phyloP scores from a whole-genome alignment of 495 filamentous ascomycete genomes.

The Penicillium macrosclerotiorum region DNA sequence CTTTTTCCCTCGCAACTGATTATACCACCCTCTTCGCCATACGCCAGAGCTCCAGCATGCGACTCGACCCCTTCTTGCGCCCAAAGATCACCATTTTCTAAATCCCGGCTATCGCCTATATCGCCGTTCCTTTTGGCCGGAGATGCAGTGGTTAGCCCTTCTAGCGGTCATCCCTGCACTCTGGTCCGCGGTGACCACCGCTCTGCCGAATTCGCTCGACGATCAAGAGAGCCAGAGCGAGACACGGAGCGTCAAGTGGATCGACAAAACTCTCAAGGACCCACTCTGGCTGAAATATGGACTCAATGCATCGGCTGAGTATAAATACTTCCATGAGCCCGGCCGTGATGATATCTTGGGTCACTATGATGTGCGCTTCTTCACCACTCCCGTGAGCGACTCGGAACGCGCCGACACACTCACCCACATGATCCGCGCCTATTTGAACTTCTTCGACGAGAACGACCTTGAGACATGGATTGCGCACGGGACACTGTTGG shows the following conservation, averaged over 20 bases:
- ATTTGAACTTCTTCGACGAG: constrained; percentile 62
- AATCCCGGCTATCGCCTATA: too few species aligned
- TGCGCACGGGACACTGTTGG: constrained; percentile 80
- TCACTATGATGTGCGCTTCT: constrained; percentile 75
- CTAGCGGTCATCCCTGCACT: constrained; percentile 20
- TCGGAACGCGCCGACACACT: constrained; percentile 62
- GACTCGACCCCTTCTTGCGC: background rate
- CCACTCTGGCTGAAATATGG: constrained; percentile 30
- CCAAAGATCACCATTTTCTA: too few species aligned
- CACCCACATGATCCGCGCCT: constrained; percentile 67
- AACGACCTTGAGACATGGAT: constrained; percentile 79
- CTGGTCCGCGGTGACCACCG: constrained; percentile 20
- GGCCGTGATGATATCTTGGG: constrained; percentile 54
- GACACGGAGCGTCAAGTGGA: background rate
- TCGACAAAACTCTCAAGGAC: constrained; percentile 17
- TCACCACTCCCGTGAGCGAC: constrained; percentile 57
- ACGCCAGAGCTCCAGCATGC: constrained; percentile 7
- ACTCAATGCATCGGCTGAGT: constrained; percentile 34
- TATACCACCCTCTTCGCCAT: background rate
- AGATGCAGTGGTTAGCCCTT: constrained; percentile 18
- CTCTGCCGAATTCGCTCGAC: constrained; percentile 9
- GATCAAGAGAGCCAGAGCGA: constrained; percentile 13
- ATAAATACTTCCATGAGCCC: constrained; percentile 56
- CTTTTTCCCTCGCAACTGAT: too few species aligned
- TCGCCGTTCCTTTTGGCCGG: background rate